Evolutionary conservation across 352 stramenopile genomes (phyloP).

Genomic region (Plasmopara viticola): DNA sequence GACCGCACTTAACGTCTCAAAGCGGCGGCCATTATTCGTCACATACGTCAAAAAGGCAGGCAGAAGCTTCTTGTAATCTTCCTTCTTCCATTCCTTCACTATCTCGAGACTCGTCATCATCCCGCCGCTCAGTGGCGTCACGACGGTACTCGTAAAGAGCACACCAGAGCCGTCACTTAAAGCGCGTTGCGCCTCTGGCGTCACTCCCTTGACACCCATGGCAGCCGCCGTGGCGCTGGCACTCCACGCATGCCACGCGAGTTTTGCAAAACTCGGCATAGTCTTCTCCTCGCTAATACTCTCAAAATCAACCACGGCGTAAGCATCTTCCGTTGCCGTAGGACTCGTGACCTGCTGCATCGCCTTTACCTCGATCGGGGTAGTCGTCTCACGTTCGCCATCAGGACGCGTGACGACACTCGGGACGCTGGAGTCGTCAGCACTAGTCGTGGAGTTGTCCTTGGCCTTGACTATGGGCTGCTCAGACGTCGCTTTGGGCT

Average conservation of each 20-base stretch:
- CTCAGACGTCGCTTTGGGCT: constrained; percentile 3
- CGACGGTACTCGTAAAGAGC: constrained; percentile 27
- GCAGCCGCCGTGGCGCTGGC: constrained; percentile 22
- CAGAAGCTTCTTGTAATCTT: constrained; percentile 29
- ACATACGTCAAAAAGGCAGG: constrained; percentile 32
- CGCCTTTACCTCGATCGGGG: constrained; percentile 17
- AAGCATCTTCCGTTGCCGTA: constrained; percentile 15
- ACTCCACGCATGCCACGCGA: constrained; percentile 29
- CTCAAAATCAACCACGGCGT: constrained; percentile 27
- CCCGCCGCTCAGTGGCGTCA: constrained; percentile 8
- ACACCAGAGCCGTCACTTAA: constrained; percentile 19
- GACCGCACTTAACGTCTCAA: constrained; percentile 28
- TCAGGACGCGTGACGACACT: constrained; percentile 23
- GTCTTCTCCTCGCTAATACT: constrained; percentile 27
- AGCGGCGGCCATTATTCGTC: constrained; percentile 20
- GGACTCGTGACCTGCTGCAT: constrained; percentile 11
- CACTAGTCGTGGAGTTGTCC: constrained; percentile 26
- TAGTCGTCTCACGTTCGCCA: constrained; percentile 24
- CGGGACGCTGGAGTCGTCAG: constrained; percentile 20
- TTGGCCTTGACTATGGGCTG: constrained; percentile 5
- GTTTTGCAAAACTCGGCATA: constrained; percentile 16
- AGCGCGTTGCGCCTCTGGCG: constrained; percentile 7
- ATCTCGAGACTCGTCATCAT: constrained; percentile 6
- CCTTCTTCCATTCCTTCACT: constrained; percentile 17
- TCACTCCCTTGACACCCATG: constrained; percentile 21